These are phyloP conservation scores for Cardamine resedifolia DNA, from an alignment of 345 rosid species.

Conservation along the genomic window DNA sequence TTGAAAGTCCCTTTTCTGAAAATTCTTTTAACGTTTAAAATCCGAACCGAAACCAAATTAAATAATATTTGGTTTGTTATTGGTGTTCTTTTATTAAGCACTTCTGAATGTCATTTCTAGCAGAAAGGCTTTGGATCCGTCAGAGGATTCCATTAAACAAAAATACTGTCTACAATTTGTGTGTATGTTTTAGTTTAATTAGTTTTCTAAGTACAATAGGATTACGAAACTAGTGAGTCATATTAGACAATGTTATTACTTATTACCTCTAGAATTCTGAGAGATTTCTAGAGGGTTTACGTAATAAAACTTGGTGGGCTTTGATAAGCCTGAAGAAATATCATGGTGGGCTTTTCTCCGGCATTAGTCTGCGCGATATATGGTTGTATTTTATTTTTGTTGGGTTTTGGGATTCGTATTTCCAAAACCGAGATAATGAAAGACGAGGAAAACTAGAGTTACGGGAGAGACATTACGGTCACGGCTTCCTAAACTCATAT, in stretches of 20 bases:
- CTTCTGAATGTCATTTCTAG: not conserved
- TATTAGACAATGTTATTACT: not conserved
- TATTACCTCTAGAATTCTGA: not conserved
- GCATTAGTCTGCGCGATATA: not conserved
- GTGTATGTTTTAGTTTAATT: not conserved
- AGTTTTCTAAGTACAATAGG: not conserved
- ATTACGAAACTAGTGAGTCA: not conserved
- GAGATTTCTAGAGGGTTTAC: not conserved
- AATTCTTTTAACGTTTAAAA: not conserved
- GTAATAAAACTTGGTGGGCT: slow-evolving; percentile 2
- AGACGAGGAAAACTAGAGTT: not conserved
- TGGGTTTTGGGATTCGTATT: not conserved
- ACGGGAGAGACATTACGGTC: not conserved
- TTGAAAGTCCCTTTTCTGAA: not conserved
- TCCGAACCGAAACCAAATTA: not conserved
- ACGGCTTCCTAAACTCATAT: not conserved
- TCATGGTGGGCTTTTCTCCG: not conserved
- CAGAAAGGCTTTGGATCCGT: not conserved
- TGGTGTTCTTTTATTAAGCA: not conserved
- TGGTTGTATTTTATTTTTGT: not conserved
- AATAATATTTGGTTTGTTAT: not conserved
- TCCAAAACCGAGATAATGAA: not conserved
- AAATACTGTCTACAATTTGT: not conserved
- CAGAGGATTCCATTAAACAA: not conserved
- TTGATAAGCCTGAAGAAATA: not conserved